Percentiles rank a stretch among this genome's conserved stretches.
Conservation (phyloP, 2,329 filamentous ascomycete genomes). For the Myriosclerotinia duriaeana region DNA sequence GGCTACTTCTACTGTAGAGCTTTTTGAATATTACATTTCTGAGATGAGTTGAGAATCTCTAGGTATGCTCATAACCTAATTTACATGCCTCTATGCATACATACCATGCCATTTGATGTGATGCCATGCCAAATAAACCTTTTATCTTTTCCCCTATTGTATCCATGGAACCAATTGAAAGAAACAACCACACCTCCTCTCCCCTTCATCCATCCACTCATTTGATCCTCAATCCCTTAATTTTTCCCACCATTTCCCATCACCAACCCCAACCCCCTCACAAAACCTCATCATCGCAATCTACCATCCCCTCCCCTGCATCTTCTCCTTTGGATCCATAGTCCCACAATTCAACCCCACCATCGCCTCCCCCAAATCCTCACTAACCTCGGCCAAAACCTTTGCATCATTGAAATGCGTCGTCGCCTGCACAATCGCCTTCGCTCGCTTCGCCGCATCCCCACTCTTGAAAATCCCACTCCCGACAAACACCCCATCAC, state of each 20-base stretch:
- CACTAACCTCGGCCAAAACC: conserved; percentile 82
- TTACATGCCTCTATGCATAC: conserved; percentile 1
- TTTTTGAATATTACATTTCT: conserved; percentile 5
- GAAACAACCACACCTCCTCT: neutral
- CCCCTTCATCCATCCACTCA: neutral
- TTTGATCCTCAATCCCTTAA: neutral
- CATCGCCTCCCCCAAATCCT: conserved; percentile 95
- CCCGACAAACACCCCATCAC: conserved; percentile 96
- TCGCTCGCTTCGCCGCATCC: conserved; percentile 83
- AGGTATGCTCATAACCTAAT: neutral
- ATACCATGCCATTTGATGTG: neutral
- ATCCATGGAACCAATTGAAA: neutral
- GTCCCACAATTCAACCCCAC: conserved; percentile 85
- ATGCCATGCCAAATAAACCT: neutral
- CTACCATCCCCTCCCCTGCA: conserved; percentile 85
- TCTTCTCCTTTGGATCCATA: conserved; percentile 76
- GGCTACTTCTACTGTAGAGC: neutral
- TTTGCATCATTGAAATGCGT: conserved; percentile 86
- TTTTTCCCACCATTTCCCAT: too few species aligned
- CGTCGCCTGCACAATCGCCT: conserved; percentile 90
- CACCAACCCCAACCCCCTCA: too few species aligned
- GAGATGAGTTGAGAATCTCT: conserved; percentile 20
- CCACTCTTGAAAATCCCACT: conserved; percentile 97
- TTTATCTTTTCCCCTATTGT: neutral
- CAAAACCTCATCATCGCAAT: neutral